A percentile compares a stretch with the other conserved stretches of the same genome.
phyloP scores from a whole-genome alignment of 2,329 filamentous ascomycete genomes.

The Chaetothyriales sp. region DNA sequence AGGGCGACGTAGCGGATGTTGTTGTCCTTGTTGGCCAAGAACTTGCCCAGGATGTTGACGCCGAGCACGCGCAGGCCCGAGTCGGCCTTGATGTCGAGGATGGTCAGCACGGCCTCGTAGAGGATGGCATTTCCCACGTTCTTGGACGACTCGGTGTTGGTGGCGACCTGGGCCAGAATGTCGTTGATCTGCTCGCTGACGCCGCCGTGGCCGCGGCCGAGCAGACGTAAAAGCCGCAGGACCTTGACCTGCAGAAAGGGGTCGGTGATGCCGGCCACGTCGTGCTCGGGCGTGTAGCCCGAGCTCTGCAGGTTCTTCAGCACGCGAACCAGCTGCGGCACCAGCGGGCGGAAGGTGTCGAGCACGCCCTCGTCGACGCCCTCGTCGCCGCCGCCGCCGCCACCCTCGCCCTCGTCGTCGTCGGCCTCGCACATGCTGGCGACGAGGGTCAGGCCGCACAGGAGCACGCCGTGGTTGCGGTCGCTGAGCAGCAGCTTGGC shows the following conservation, averaged over 20 bases:
- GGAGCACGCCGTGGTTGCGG: constrained; percentile 85
- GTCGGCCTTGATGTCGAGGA: constrained; percentile 95
- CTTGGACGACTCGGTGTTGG: constrained; percentile 94
- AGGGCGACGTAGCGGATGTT: constrained; percentile 97
- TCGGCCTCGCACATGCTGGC: constrained; percentile 90
- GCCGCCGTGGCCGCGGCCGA: constrained; percentile 71
- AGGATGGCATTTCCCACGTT: constrained; percentile 97
- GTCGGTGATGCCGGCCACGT: constrained; percentile 95
- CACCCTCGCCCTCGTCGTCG: constrained; percentile 50
- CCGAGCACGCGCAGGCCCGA: constrained; percentile 86
- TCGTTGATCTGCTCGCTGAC: constrained; percentile 98
- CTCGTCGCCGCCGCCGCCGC: no score
- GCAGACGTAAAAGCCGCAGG: constrained; percentile 66
- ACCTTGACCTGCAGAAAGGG: constrained; percentile 98
- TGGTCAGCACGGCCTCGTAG: constrained; percentile 92
- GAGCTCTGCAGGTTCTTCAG: constrained; percentile 87
- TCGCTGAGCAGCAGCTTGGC: constrained; percentile 77
- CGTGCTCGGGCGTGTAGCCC: constrained; percentile 93
- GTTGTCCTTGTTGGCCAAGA: constrained; percentile 95
- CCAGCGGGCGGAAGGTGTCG: constrained; percentile 77
- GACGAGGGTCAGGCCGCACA: constrained; percentile 83
- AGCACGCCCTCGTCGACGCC: constrained; percentile 80
- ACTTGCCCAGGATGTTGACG: constrained; percentile 97
- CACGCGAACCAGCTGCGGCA: constrained; percentile 74
- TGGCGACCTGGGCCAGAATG: constrained; percentile 91